A percentile compares a stretch with the other conserved stretches of the same genome.
phyloP scores from a whole-genome alignment of 2,329 filamentous ascomycete genomes.

The Dendrostoma leiphaemia region DNA sequence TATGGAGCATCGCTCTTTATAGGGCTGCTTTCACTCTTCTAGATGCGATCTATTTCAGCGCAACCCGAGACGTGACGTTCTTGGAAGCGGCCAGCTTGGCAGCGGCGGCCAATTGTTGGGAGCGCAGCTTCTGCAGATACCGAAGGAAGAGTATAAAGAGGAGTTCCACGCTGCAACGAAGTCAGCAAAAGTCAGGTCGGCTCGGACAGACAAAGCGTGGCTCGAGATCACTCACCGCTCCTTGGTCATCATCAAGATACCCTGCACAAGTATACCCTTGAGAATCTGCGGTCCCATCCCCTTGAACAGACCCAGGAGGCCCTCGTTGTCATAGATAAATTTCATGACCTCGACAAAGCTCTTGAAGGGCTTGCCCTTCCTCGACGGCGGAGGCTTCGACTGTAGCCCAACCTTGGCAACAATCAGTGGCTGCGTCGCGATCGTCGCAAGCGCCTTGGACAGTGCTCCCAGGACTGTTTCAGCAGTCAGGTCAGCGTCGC shows the following conservation, averaged over 20 bases:
- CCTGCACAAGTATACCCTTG: constrained; percentile 91
- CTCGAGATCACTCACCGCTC: constrained; percentile 63
- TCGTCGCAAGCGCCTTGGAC: constrained; percentile 89
- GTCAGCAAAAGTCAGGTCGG: constrained; percentile 12
- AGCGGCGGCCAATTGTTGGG: constrained; percentile 66
- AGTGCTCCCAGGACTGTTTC: constrained; percentile 78
- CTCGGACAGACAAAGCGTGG: neutral
- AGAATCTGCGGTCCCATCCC: constrained; percentile 91
- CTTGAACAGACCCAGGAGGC: constrained; percentile 83
- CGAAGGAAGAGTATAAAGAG: constrained; percentile 83
- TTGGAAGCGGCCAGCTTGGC: constrained; percentile 62
- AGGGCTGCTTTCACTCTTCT: neutral
- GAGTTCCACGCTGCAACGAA: constrained; percentile 69
- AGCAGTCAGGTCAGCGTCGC: neutral
- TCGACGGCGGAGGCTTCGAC: constrained; percentile 80
- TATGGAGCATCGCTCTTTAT: neutral
- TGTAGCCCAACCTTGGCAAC: constrained; percentile 97
- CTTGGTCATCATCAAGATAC: constrained; percentile 98
- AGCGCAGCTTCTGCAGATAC: constrained; percentile 70
- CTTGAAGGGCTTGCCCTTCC: constrained; percentile 89
- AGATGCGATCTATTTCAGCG: constrained; percentile 25
- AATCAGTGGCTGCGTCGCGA: constrained; percentile 91
- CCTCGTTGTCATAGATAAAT: constrained; percentile 90
- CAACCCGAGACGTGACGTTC: constrained; percentile 36
- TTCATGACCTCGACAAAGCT: constrained; percentile 92